phyloP scores from a whole-genome alignment of 2,329 filamentous ascomycete species.

The Immersiporthe knoxdaviesiana region DNA sequence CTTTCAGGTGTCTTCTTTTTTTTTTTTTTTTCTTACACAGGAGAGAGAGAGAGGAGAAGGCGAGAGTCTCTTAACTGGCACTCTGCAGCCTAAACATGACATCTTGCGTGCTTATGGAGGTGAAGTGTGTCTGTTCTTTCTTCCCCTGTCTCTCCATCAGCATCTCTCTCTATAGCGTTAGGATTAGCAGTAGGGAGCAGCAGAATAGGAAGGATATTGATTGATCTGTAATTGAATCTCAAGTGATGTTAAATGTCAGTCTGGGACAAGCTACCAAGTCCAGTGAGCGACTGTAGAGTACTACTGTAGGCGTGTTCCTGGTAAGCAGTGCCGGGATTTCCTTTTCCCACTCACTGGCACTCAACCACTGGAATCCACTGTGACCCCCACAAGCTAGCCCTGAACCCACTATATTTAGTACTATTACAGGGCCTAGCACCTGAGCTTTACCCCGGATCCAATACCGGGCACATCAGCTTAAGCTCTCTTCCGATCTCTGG shows the following conservation, averaged over 20 bases:
- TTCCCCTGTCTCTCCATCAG: background rate
- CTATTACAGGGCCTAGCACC: background rate
- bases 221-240: background rate
- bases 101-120: background rate
- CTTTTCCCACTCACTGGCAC: constrained; percentile 11
- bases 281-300: too few relatives aligned
- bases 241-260: too few relatives aligned
- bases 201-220: background rate
- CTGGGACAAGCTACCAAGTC: too few relatives aligned
- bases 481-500: constrained; percentile 20
- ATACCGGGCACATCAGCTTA: background rate
- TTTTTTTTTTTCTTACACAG: too few relatives aligned
- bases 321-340: constrained; percentile 9
- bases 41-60: background rate
- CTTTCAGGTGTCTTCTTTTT: too few relatives aligned
- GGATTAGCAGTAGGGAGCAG: background rate
- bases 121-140: background rate
- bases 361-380: background rate
- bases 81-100: background rate
- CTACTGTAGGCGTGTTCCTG: too few relatives aligned
- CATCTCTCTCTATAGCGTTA: background rate
- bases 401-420: too few relatives aligned
- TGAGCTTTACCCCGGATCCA: constrained; percentile 18
- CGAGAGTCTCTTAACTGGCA: background rate
- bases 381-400: background rate